Conservation (phyloP, 805 yeast species). For the Nakazawaea holstii region DNA sequence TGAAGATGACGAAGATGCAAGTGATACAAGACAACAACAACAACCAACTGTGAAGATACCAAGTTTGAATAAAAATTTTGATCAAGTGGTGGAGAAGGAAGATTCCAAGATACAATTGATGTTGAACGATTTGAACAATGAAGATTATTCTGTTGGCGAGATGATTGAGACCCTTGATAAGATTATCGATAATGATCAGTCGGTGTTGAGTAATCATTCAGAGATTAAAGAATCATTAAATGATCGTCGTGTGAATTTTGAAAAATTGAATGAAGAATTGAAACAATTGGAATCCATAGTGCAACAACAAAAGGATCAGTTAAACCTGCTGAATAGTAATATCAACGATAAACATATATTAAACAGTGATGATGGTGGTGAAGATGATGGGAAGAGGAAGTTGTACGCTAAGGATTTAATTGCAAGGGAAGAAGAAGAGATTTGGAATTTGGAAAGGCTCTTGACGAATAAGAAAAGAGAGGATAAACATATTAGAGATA, state of each 20-base stretch:
- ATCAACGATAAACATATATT: constrained; percentile 17
- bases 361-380: constrained; percentile 7
- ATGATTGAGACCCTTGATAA: constrained; percentile 37
- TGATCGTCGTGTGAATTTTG: constrained; percentile 22
- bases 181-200: constrained; percentile 30
- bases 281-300: constrained; percentile 35
- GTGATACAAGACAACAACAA: not conserved
- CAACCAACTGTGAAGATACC: constrained; percentile 6
- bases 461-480: constrained; percentile 18
- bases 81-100: constrained; percentile 1
- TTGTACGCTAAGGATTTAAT: constrained; percentile 35
- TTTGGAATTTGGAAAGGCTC: constrained; percentile 34
- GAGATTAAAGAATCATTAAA: not conserved
- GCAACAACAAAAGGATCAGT: constrained; percentile 37
- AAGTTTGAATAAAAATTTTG: constrained; percentile 1
- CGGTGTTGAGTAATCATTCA: constrained; percentile 21
- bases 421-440: constrained; percentile 39
- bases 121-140: constrained; percentile 25
- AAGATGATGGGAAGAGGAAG: constrained; percentile 12
- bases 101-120: constrained; percentile 18
- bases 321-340: constrained; percentile 29
- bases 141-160: constrained; percentile 33
- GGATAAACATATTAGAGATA: constrained; percentile 3
- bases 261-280: constrained; percentile 31
- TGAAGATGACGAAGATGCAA: not conserved